Percentiles rank a stretch among this genome's conserved stretches.
These are phyloP conservation scores for Clitopilus passeckerianus DNA, from an alignment of 768 basidiomycete species.

Conservation along the genomic window DNA sequence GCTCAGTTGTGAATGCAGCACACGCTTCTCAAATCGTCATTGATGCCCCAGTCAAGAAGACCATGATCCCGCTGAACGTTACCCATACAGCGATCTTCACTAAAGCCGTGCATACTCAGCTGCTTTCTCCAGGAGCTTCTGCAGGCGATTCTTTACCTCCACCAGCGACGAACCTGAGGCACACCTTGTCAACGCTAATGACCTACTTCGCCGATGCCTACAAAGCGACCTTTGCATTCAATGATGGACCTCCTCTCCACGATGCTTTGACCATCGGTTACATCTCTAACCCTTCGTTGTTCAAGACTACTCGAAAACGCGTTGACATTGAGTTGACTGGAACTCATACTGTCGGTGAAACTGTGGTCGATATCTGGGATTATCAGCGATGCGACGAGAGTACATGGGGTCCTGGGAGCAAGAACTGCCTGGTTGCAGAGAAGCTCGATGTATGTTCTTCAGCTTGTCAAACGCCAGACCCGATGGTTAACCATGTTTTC, in stretches of 20 bases:
- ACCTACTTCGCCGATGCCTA: conserved; percentile 72
- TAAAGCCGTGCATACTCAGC: conserved; percentile 38
- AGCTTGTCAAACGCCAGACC: not conserved
- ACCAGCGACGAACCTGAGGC: conserved; percentile 47
- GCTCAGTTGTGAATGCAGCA: conserved; percentile 32
- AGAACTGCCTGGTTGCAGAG: conserved; percentile 72
- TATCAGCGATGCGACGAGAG: conserved; percentile 50
- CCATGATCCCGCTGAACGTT: conserved; percentile 85
- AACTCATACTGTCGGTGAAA: conserved; percentile 65
- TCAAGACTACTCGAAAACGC: conserved; percentile 55
- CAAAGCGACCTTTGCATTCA: conserved; percentile 72
- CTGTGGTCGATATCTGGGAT: conserved; percentile 74
- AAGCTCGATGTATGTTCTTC: conserved; percentile 52
- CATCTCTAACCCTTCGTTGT: conserved; percentile 63
- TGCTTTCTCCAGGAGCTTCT: conserved; percentile 36
- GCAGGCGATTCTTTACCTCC: conserved; percentile 22
- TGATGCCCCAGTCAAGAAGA: conserved; percentile 58
- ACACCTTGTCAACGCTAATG: conserved; percentile 71
- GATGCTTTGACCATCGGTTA: conserved; percentile 83
- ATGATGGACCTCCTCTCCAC: conserved; percentile 83
- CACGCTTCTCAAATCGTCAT: conserved; percentile 83
- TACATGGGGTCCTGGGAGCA: conserved; percentile 68
- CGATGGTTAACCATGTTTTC: not conserved
- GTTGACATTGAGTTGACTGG: conserved; percentile 82
- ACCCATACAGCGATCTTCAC: conserved; percentile 84